Evolutionary conservation across 2,329 filamentous ascomycete species (phyloP).

Genomic region (Xylariaceae sp.): DNA sequence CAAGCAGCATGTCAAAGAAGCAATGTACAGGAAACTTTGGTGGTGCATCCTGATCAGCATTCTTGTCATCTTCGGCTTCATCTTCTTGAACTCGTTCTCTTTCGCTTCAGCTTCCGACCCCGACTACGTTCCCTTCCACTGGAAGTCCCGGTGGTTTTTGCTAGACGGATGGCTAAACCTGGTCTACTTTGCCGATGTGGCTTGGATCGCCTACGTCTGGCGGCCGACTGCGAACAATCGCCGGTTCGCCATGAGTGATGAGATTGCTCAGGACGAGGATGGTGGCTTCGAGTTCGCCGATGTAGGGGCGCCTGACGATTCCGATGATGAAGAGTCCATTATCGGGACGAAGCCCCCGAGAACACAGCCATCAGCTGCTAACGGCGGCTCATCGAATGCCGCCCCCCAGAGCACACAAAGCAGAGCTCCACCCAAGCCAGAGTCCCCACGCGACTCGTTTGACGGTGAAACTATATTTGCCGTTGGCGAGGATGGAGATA

Average conservation of each 20-base stretch:
- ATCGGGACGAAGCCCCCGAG: slow-evolving; percentile 37
- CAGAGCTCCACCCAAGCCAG: slow-evolving; percentile 32
- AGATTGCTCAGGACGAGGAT: slow-evolving; percentile 97
- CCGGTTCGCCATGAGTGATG: slow-evolving; percentile 97
- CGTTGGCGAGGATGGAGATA: slow-evolving; percentile 78
- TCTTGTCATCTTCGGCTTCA: slow-evolving; percentile 93
- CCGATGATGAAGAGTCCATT: slow-evolving; percentile 52
- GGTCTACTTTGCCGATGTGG: slow-evolving; percentile 90
- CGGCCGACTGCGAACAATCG: slow-evolving; percentile 93
- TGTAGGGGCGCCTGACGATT: slow-evolving; percentile 69
- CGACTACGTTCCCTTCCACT: slow-evolving; percentile 92
- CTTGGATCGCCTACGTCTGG: slow-evolving; percentile 93
- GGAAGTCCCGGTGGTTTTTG: slow-evolving; percentile 96
- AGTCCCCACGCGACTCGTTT: slow-evolving; percentile 53
- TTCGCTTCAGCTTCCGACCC: slow-evolving; percentile 81
- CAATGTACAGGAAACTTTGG: slow-evolving; percentile 98
- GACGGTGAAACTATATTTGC: slow-evolving; percentile 94
- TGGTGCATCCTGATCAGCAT: slow-evolving; percentile 94
- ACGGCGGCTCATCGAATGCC: slow-evolving; percentile 6
- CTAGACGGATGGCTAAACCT: slow-evolving; percentile 96
- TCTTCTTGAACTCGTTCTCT: slow-evolving; percentile 96
- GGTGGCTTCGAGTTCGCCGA: slow-evolving; percentile 92
- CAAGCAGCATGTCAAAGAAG: slow-evolving; percentile 86
- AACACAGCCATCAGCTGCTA: slow-evolving; percentile 17
- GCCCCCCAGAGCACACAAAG: slow-evolving; percentile 22